Conservation (phyloP, 73 alveolate species). For the Paramecium sonneborni region DNA sequence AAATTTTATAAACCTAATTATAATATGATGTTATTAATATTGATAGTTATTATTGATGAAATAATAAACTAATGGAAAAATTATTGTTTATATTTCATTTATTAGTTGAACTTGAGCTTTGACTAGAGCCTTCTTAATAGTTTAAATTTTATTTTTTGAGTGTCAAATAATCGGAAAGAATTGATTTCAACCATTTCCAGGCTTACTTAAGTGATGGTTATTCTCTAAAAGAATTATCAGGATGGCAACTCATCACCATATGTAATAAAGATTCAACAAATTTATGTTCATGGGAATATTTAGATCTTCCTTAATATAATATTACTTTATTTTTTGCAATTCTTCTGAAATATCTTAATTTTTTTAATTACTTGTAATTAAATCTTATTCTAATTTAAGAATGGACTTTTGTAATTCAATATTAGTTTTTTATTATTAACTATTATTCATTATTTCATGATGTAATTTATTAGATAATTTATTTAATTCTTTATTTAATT, state of each 20-base stretch:
- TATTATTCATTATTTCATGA: conserved; percentile 3
- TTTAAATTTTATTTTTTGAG: not conserved
- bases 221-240: conserved; percentile 30
- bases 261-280: conserved; percentile 49
- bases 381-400: conserved; percentile 33
- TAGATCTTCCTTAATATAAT: conserved; percentile 8
- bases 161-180: conserved; percentile 1
- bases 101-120: conserved; percentile 40
- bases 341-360: conserved; percentile 14
- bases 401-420: not conserved
- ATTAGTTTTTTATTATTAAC: conserved; percentile 15
- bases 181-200: conserved; percentile 52
- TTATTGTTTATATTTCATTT: not conserved
- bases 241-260: conserved; percentile 60
- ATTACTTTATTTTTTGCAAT: conserved; percentile 9
- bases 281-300: conserved; percentile 49
- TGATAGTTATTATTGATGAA: too few species aligned
- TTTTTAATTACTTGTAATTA: not conserved
- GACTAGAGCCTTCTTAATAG: conserved; percentile 36
- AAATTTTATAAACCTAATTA: too few species aligned
- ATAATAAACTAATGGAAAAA: conserved; percentile 3
- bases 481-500: not conserved
- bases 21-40: too few species aligned
- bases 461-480: not conserved
- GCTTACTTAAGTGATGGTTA: conserved; percentile 34